Evolutionary conservation across 1,284 basidiomycete genomes (phyloP), one percentile per base, ranked within the genome.

Genomic region (Ustilago shanxiensis): DNA sequence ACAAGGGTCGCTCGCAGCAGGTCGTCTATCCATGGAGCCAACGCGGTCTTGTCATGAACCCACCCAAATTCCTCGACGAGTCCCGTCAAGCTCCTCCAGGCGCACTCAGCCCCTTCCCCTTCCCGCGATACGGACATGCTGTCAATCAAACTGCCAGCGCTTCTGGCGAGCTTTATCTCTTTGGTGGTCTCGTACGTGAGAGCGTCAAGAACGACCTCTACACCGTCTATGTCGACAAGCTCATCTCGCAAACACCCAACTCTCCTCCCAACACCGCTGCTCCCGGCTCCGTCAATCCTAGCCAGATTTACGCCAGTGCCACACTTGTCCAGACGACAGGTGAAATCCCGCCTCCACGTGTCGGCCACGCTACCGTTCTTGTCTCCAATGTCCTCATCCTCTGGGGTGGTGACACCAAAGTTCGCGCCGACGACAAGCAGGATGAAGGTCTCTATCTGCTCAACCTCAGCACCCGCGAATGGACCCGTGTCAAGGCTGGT

Each of bases 121-220:
- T 99, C 87, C 97, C 97, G 16, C 92, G 97, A 61, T 99, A 99
- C 85, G 97, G 97, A 13, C 94, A 98, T 83, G 93, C 95, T 2
- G 90, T 98, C n/a, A 96, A 97, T 24, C 90, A 93, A 14, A 91
- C 90, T 51, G 83, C 86, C 2, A 93, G 92, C 13, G 85, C 90
- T 20, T 90, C 89, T 8, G 96, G 96, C 26, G 95, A 99, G 83
- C 91, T 99, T 77, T 95, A 95, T 87, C 90, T 99, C 66, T 99
- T 99, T 83, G 97, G 97, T 80, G 97, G 97, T 75, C 91, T 99
- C 59, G 95, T 99, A 18, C 91, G 92, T 47, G 96, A 99, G 85
- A 89, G 90, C 35, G 93, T 95, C 55, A 91, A 93, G 77, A 98
- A 98, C 87, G 97, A 99, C 87, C 89, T 99, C 54, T 99, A 97